Conservation (phyloP, 176 grass and related monocot species). For the Panicum miliaceum region DNA sequence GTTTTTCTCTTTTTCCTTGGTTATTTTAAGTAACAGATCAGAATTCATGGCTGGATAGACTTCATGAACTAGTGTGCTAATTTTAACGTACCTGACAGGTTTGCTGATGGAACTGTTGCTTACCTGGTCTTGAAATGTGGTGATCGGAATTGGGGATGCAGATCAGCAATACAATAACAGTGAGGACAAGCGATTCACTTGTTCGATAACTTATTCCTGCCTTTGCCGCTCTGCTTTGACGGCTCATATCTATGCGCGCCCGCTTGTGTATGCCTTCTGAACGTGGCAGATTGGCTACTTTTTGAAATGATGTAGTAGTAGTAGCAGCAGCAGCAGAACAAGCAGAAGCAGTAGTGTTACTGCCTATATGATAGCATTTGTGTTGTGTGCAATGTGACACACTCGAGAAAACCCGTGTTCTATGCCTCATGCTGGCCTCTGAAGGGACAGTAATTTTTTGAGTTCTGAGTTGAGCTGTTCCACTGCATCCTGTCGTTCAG, state of each 20-base stretch:
- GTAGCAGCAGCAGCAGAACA: not conserved
- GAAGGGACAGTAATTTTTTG: not conserved
- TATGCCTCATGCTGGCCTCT: not conserved
- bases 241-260: constrained; percentile 35
- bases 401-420: not conserved
- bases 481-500: not conserved
- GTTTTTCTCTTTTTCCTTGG: not conserved
- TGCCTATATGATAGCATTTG: constrained; percentile 31
- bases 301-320: not conserved
- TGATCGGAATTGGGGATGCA: constrained; percentile 15
- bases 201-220: not conserved
- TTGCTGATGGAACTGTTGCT: constrained; percentile 11
- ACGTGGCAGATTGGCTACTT: constrained; percentile 11
- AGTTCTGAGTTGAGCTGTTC: not conserved
- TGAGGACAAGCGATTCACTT: constrained; percentile 22
- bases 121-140: not conserved
- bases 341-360: constrained; percentile 36
- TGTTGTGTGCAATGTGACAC: constrained; percentile 31
- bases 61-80: not conserved
- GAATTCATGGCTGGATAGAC: not conserved
- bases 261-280: constrained; percentile 27
- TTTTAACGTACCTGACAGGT: constrained; percentile 28
- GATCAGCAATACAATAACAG: constrained; percentile 10
- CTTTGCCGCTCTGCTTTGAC: not conserved
- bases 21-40: not conserved